A percentile compares a stretch with the other conserved stretches of the same genome.
Conservation (phyloP, 2,329 filamentous ascomycete genomes). For the Arthrobotrys pseudoclavata region DNA sequence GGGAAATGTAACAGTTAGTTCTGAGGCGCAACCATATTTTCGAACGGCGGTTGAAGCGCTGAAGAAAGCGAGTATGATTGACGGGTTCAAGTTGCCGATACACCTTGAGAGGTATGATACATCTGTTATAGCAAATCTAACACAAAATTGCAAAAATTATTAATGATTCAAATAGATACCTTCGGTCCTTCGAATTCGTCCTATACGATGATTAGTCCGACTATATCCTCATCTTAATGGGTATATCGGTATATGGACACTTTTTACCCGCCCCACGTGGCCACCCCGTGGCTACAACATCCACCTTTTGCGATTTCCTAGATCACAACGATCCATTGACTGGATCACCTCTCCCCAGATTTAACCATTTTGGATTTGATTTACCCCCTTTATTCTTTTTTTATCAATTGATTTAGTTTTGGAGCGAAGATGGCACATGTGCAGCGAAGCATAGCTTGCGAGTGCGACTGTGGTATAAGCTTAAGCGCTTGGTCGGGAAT, state of each 20-base stretch:
- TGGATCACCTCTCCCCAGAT: slow-evolving; percentile 3
- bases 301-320: slow-evolving; percentile 12
- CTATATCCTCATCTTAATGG: not conserved
- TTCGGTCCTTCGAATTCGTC: slow-evolving; percentile 57
- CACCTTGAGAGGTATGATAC: slow-evolving; percentile 45
- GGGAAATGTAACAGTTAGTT: slow-evolving; percentile 53
- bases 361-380: not conserved
- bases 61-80: slow-evolving; percentile 53
- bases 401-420: slow-evolving; percentile 26
- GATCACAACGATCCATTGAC: slow-evolving; percentile 14
- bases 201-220: slow-evolving; percentile 39
- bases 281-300: not conserved
- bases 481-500: slow-evolving; percentile 4
- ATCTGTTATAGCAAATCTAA: not conserved
- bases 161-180: slow-evolving; percentile 32
- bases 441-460: slow-evolving; percentile 39
- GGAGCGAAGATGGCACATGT: slow-evolving; percentile 23
- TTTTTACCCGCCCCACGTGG: not conserved
- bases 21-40: slow-evolving; percentile 47
- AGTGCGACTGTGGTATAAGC: slow-evolving; percentile 12
- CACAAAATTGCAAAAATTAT: not conserved
- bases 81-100: slow-evolving; percentile 41
- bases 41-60: slow-evolving; percentile 52
- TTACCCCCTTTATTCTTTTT: not conserved
- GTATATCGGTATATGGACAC: no score